Percentiles rank a stretch among this genome's conserved stretches.
Evolutionary conservation across 495 filamentous ascomycete species (phyloP).

Genomic region (Saxophila tyrrhenica): DNA sequence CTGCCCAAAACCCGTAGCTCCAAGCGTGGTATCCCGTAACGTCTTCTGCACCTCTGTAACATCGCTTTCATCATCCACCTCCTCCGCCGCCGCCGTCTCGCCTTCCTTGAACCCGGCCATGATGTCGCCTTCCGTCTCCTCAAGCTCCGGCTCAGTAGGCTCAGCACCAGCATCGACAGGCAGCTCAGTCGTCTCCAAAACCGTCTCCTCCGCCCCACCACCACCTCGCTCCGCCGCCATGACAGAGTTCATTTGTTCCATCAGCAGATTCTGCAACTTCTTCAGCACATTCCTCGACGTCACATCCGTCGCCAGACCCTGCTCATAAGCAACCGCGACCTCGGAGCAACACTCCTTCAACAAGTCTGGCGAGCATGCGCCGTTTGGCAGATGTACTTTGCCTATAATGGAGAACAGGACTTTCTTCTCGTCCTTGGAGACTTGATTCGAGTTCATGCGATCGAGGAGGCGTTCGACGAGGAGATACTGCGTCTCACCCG

Average conservation of each 20-base stretch:
- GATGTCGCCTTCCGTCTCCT: not conserved
- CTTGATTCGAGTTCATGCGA: conserved; percentile 37
- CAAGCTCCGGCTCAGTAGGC: conserved; percentile 9
- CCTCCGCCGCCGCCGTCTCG: conserved; percentile 27
- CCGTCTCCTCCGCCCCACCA: conserved; percentile 18
- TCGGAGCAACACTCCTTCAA: conserved; percentile 25
- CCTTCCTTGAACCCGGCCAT: conserved; percentile 17
- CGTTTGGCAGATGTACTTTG: conserved; percentile 67
- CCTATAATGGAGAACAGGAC: conserved; percentile 61
- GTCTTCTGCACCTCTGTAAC: conserved; percentile 10
- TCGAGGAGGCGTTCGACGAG: conserved; percentile 55
- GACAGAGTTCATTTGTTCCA: conserved; percentile 16
- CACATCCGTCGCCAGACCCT: conserved; percentile 22
- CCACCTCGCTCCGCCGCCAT: conserved; percentile 18
- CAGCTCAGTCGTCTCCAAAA: conserved; percentile 19
- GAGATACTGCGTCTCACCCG: conserved; percentile 55
- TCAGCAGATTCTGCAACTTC: conserved; percentile 21
- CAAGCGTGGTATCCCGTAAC: conserved; percentile 6
- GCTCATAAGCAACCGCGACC: conserved; percentile 24
- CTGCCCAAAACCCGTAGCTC: conserved; percentile 1
- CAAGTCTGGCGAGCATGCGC: conserved; percentile 19
- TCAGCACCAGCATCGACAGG: not conserved
- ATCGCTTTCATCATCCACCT: conserved; percentile 31
- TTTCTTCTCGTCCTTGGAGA: conserved; percentile 70
- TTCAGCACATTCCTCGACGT: conserved; percentile 24